These are phyloP conservation scores for Goffeauzyma gilvescens DNA, from an alignment of 768 basidiomycete genomes.

Conservation along the genomic window DNA sequence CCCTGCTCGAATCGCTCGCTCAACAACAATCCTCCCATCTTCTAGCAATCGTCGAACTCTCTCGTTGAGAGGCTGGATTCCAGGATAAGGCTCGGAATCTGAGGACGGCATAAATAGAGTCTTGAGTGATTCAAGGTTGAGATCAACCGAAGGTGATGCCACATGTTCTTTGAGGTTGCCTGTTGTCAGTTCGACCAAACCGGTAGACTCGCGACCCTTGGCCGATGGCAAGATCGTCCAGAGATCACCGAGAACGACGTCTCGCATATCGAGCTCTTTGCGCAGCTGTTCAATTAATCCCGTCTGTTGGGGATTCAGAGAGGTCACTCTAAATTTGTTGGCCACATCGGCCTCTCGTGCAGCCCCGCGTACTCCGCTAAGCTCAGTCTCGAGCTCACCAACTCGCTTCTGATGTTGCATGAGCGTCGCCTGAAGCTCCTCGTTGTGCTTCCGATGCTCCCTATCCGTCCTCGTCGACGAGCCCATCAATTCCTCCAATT, in stretches of 20 bases:
- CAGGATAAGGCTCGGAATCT: slow-evolving; percentile 37
- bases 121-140: slow-evolving; percentile 75
- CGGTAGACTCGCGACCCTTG: slow-evolving; percentile 47
- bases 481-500: slow-evolving; percentile 12
- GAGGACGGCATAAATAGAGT: slow-evolving; percentile 43
- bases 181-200: slow-evolving; percentile 33
- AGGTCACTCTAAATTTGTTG: background rate
- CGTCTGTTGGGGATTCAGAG: background rate
- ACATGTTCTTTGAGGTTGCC: slow-evolving; percentile 22
- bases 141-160: slow-evolving; percentile 41
- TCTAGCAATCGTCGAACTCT: slow-evolving; percentile 62
- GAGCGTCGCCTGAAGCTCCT: slow-evolving; percentile 4
- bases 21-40: slow-evolving; percentile 68
- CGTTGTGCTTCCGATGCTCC: slow-evolving; percentile 7
- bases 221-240: slow-evolving; percentile 72
- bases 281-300: slow-evolving; percentile 20
- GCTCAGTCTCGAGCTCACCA: too few relatives aligned
- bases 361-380: too few relatives aligned
- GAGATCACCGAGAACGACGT: slow-evolving; percentile 47
- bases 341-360: too few relatives aligned
- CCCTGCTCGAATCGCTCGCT: slow-evolving; percentile 63
- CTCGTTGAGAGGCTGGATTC: slow-evolving; percentile 53
- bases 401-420: too few relatives aligned
- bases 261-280: slow-evolving; percentile 41
- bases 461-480: slow-evolving; percentile 9